Evolutionary conservation across 805 yeast species (phyloP), one percentile per base, ranked within the genome.

Genomic region (Metschnikowia gelsemii): DNA sequence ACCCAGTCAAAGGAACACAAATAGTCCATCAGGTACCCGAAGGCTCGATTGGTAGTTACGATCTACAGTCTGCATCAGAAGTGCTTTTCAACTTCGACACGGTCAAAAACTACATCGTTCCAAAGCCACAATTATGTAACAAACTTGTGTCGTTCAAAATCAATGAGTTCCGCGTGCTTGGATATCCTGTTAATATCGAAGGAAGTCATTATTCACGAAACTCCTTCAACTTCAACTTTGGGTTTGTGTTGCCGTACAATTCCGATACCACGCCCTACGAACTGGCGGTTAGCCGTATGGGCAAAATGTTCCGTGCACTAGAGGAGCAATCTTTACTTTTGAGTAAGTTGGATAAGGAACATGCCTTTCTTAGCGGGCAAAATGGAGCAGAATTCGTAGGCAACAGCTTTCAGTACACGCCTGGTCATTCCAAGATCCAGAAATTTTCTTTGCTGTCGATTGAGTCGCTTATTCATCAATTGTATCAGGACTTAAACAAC

Each of bases 1-100:
- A 93, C 55, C 97, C 97, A 0, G 86, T 93, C 0, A 96, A 89
- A 56, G 99, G 99, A 1, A 84, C 98, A 0, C 88, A 89, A 63
- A 90, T 91, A 5, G 76, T 86, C 4, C 86, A 85, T 55, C 96
- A 93, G 59, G 95, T 88, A 0, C 99, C 99, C 2, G 79, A 81
- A 28, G 87, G 88, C 5, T 71, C 85, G 3, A 77, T 82, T 19
- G 52, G 47, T 19, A 44, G 51, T 14, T 25, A 11, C n/a, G 44
- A 40, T 20, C 29, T 31, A 14, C 35, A 38, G 21, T 37, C 42
- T 2, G 46, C 14, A 24, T 42, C 42, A 18, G 40, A 38, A 13
- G 51, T 35, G 25, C 62, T 81, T 42, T 82, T 87, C 55, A 82
- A 85, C 52, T 93, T 95, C 61, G 95, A 88, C 57, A 73, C 86